Base-by-base conservation (phyloP, 495 filamentous ascomycete genomes). In the Aspergillus campestris region DNA sequence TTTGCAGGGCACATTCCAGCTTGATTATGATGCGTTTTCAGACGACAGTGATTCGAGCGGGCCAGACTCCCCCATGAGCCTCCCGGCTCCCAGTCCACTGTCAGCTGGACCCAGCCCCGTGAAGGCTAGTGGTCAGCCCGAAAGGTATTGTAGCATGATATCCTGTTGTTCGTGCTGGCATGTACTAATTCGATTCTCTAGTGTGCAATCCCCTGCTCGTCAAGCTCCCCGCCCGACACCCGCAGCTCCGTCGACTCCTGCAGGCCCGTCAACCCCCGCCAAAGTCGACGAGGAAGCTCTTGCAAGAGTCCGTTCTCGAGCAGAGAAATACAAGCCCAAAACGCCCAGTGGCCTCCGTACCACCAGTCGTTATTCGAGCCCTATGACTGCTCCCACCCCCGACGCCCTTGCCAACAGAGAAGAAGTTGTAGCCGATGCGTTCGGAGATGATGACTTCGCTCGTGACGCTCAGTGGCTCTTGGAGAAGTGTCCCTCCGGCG, bases 321-420 rank as follows among this genome's bases (percentile, higher is more conserved):
- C 68, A 3, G 59, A 70, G 42, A 65, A 62, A 30, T 66, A 71
- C 55, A 71, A 68, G 34, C 71, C 71, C 0, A 73, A 73, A 50
- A 70, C 64, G 6, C 67, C 69, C 1, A 75, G 71, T 47, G 62
- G 67, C 6, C 65, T 75, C 40, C 69, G 70, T 31, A 63, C 65
- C 39, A 46, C 62, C 10, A 62, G 61, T 40, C 65, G 61, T 0
- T 63, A 66, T 13, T 62, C 69, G 0, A 64, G 54, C 37, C 63
- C 65, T 33, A 36, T 58, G 30, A 49, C 42, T 30, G 42, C 49
- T 24, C 18, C 18, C 18, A 24, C 18, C 4, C 18, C 18, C 4
- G 4, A 4, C 18, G 4, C 18, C 18, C 18, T 24, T 4, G 18
- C 2, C 4, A 24, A 24, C 18, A 24, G 40, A 33, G 36, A 30